These are phyloP conservation scores for Backusella psychrophila DNA, from an alignment of 192 early-diverging fungal species.

Conservation along the genomic window DNA sequence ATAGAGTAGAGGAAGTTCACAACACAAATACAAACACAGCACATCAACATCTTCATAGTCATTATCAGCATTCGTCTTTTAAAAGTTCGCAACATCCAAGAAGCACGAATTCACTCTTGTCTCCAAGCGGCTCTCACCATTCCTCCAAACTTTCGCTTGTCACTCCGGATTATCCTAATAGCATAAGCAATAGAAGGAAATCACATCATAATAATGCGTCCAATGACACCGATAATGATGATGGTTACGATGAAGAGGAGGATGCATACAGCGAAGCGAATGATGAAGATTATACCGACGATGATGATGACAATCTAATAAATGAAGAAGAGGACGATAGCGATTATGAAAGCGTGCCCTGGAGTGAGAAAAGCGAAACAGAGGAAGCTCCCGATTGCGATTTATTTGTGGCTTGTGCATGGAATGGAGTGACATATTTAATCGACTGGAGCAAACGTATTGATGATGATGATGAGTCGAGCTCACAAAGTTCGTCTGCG, in stretches of 20 bases:
- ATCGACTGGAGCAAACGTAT: slow-evolving; percentile 45
- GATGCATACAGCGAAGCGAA: neutral
- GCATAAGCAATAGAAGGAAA: neutral
- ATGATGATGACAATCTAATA: neutral
- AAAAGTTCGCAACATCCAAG: neutral
- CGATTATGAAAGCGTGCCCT: slow-evolving; percentile 20
- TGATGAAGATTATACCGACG: neutral
- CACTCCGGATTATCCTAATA: neutral
- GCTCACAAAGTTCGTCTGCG: neutral
- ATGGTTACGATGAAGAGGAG: neutral
- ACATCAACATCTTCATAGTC: neutral
- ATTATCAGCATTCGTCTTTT: neutral
- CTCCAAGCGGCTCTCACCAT: neutral
- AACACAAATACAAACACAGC: neutral
- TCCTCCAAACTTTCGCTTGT: slow-evolving; percentile 6
- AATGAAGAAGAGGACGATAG: slow-evolving; percentile 8
- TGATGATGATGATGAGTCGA: slow-evolving; percentile 13
- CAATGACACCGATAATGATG: neutral
- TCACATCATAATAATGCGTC: neutral
- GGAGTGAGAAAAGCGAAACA: slow-evolving; percentile 22
- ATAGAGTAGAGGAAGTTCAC: neutral
- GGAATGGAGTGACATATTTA: slow-evolving; percentile 57
- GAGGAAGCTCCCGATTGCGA: slow-evolving; percentile 34
- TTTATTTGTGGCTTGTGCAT: slow-evolving; percentile 55
- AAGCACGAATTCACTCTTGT: neutral